Percentiles rank a stretch among this genome's conserved stretches.
Conservation (phyloP, 306 rosid species). For the Parietaria judaica region DNA sequence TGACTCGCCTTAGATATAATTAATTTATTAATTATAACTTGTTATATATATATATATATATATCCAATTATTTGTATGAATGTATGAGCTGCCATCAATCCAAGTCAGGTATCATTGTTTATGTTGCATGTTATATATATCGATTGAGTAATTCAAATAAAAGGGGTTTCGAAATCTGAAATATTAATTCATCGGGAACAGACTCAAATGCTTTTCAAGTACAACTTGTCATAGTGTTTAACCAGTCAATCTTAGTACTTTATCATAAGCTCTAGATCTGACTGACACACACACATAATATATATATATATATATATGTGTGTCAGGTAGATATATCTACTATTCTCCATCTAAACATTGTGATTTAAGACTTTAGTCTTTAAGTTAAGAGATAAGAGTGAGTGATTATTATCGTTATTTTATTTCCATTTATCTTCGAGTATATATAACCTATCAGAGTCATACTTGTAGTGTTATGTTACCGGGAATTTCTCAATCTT, state of each 20-base stretch:
- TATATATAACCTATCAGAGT: too few relatives aligned
- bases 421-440: not conserved
- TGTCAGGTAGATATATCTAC: not conserved
- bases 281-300: not conserved
- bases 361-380: too few relatives aligned
- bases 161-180: too few relatives aligned
- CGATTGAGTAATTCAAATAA: too few relatives aligned
- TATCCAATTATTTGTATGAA: too few relatives aligned
- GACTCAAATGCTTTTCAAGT: not conserved
- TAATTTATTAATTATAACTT: too few relatives aligned
- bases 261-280: not conserved
- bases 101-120: too few relatives aligned
- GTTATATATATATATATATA: too few relatives aligned
- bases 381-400: not conserved
- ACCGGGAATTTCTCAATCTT: not conserved
- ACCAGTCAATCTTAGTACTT: slow-evolving; percentile 1
- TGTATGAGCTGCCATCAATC: too few relatives aligned
- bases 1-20: too few relatives aligned
- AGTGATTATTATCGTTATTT: not conserved
- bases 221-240: slow-evolving; percentile 7
- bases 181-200: not conserved
- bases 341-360: slow-evolving; percentile 5
- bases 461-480: not conserved
- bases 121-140: too few relatives aligned
- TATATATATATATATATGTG: not conserved